A percentile compares a stretch with the other conserved stretches of the same genome.
Evolutionary conservation across 2,329 filamentous ascomycete species (phyloP).

Genomic region (Pezicula radicicola): DNA sequence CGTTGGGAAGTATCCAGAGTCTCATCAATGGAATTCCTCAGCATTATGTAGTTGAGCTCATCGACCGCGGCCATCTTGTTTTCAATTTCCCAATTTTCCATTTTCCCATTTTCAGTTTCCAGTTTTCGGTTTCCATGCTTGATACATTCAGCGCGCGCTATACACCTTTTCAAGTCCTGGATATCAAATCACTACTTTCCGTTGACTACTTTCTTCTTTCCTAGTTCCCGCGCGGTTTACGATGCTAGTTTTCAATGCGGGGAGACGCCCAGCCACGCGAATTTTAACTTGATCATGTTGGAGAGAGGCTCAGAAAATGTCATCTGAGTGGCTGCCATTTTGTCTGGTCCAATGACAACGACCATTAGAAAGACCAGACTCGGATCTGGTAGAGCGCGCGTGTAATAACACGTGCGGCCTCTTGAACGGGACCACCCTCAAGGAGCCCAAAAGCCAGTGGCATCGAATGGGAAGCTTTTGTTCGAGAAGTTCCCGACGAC

Average conservation of each 20-base stretch:
- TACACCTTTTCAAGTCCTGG: background rate
- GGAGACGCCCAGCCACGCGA: constrained; percentile 18
- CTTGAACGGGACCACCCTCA: background rate
- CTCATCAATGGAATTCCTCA: background rate
- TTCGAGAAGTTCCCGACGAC: constrained; percentile 3
- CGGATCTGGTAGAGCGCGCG: constrained; percentile 17
- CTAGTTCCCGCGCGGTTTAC: constrained; percentile 21
- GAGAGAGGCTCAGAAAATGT: constrained; percentile 19
- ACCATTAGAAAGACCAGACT: constrained; percentile 3
- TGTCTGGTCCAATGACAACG: constrained; percentile 11
- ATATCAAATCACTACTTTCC: constrained; percentile 16
- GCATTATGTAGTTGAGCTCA: background rate
- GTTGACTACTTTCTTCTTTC: background rate
- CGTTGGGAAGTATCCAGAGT: background rate
- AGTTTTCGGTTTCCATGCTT: constrained; percentile 6
- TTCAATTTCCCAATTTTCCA: no score
- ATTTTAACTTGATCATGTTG: constrained; percentile 11
- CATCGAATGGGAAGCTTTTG: constrained; percentile 9
- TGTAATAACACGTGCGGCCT: constrained; percentile 2
- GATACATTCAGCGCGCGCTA: constrained; percentile 22
- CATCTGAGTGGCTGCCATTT: constrained; percentile 20
- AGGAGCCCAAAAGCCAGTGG: background rate
- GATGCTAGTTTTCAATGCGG: constrained; percentile 2
- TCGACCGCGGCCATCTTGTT: background rate
- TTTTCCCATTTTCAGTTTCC: background rate